phyloP scores from a whole-genome alignment of 1,284 basidiomycete genomes.

The Leccinum pseudoinsigne region DNA sequence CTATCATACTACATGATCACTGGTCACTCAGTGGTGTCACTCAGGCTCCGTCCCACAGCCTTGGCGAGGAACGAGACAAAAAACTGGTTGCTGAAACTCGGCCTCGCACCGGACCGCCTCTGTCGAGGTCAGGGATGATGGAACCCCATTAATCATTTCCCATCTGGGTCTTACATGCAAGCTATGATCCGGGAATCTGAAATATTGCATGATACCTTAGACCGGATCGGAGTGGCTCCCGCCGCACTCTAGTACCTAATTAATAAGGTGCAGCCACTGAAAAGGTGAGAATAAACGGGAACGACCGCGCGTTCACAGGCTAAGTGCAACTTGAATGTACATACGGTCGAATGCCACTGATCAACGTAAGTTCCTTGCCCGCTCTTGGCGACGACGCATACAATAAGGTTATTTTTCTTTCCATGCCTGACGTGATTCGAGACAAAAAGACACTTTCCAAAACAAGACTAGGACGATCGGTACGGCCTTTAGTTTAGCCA shows the following conservation, averaged over 20 bases:
- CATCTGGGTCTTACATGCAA: neutral
- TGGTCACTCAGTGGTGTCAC: neutral
- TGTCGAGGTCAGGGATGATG: neutral
- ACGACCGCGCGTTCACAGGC: neutral
- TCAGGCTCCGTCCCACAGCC: neutral
- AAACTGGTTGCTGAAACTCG: neutral
- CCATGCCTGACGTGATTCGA: neutral
- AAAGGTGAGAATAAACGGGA: neutral
- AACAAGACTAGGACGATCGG: neutral
- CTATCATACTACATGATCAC: neutral
- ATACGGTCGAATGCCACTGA: neutral
- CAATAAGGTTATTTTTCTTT: neutral
- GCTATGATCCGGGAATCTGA: neutral
- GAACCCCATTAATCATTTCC: neutral
- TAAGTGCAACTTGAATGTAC: neutral
- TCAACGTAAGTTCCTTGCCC: neutral
- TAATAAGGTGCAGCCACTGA: neutral
- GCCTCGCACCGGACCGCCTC: no score
- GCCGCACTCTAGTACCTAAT: neutral
- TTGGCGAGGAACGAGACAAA: neutral
- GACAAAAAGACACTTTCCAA: neutral
- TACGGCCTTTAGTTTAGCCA: no score
- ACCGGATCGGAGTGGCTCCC: neutral
- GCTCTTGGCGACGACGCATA: neutral
- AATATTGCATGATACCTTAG: neutral